Evolutionary conservation across 805 yeast species (phyloP), one percentile per base, ranked within the genome.

Genomic region (Saccharomycodes ludwigii): DNA sequence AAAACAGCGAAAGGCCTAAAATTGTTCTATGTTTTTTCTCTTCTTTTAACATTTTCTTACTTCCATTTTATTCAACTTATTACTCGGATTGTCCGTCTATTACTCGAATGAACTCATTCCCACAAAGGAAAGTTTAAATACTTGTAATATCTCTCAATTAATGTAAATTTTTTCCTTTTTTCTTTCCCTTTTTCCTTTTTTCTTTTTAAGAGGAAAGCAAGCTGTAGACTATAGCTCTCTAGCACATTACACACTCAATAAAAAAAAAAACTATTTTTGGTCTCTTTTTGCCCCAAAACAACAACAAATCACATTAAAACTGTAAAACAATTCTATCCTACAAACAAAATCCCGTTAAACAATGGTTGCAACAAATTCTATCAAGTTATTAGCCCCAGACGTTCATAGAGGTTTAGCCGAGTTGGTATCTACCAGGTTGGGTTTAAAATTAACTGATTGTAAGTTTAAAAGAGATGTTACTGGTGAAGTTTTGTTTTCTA

Each of bases 401-500:
- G 70, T 73, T 32, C 81, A 76, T 53, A 61, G 77, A 35, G 76
- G 74, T 12, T 59, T 76, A 29, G 83, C 84, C 4, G 76, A 73
- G 52, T 63, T 73, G n/a, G 82, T 76, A 27, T 71, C 81, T 13
- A 61, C 64, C 36, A 63, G 77, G 30, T 56, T 76, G 19, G 82
- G 83, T 6, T 48, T 72, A 29, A 64, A 65, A 24, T 58, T 75
- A 31, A 72, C 80, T 15, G 78, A 80, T 27, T 68, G 73, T 33
- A 72, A 71, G 39, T 52, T 76, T 45, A 73, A 72, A 41, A 62
- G 82, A 45, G 81, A 75, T 40, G 69, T 78, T 6, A 74, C 75
- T 37, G 76, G 76, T 11, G 93, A 81, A 50, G 81, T 77, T 13
- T 73, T 79, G 22, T 77, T 80, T 45, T 71, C 78, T 27, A 76